phyloP scores from a whole-genome alignment of 2,329 filamentous ascomycete genomes.

The Rhynchosporium secalis region DNA sequence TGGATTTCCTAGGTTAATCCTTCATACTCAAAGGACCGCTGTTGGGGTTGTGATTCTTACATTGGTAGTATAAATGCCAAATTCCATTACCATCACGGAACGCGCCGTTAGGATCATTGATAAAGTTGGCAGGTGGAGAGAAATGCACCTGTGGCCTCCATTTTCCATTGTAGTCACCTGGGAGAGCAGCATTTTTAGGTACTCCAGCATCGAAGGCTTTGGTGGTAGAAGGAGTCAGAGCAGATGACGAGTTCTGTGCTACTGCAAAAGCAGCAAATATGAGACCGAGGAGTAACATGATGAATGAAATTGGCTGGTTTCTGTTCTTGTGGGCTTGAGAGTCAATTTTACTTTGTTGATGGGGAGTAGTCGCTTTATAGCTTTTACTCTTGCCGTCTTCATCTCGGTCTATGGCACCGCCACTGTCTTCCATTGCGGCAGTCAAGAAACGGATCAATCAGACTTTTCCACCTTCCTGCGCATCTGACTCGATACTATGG shows the following conservation, averaged over 20 bases:
- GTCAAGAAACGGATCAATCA: not conserved
- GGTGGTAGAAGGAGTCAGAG: slow-evolving; percentile 22
- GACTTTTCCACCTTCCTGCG: not conserved
- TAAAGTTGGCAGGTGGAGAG: slow-evolving; percentile 52
- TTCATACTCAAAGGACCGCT: not conserved
- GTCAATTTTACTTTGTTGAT: not conserved
- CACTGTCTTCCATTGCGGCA: not conserved
- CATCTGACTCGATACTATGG: slow-evolving; percentile 9
- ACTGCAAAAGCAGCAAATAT: slow-evolving; percentile 24
- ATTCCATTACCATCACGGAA: slow-evolving; percentile 56
- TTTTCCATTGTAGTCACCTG: slow-evolving; percentile 33
- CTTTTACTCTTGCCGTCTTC: not conserved
- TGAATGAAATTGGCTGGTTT: slow-evolving; percentile 5
- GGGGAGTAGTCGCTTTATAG: slow-evolving; percentile 8
- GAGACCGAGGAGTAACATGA: slow-evolving; percentile 24
- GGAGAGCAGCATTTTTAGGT: slow-evolving; percentile 29
- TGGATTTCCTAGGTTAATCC: slow-evolving; percentile 27
- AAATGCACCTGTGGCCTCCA: slow-evolving; percentile 55
- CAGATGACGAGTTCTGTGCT: slow-evolving; percentile 24
- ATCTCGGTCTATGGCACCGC: not conserved
- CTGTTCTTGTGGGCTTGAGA: not conserved
- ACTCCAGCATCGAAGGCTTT: slow-evolving; percentile 27
- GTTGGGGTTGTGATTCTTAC: slow-evolving; percentile 37
- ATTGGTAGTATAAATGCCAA: slow-evolving; percentile 68
- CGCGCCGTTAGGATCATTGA: slow-evolving; percentile 67